A percentile compares a stretch with the other conserved stretches of the same genome.
phyloP scores from a whole-genome alignment of 2,329 filamentous ascomycete genomes.

The Neurospora sp. region DNA sequence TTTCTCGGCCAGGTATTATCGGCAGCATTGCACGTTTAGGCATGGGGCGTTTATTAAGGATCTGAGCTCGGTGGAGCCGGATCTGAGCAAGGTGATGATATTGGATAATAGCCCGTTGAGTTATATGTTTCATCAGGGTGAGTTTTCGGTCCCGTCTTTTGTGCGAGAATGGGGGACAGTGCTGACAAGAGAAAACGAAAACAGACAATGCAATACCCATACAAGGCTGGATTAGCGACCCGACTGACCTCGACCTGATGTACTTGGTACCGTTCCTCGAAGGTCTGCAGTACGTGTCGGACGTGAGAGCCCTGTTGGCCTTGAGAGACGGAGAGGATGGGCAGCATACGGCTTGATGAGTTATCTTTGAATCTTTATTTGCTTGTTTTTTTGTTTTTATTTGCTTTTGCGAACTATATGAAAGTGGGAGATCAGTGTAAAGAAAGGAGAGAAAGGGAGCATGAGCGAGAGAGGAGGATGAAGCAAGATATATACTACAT shows the following conservation, averaged over 20 bases:
- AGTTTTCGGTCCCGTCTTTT: conserved; percentile 18
- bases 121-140: conserved; percentile 98
- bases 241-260: conserved; percentile 89
- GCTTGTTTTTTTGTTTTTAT: not conserved
- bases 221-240: conserved; percentile 98
- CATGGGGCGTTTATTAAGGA: conserved; percentile 99
- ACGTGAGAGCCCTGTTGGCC: conserved; percentile 83
- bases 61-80: conserved; percentile 87
- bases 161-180: not conserved
- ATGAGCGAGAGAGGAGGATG: not conserved
- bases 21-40: conserved; percentile 92
- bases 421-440: not conserved
- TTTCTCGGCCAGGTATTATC: conserved; percentile 87
- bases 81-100: conserved; percentile 97
- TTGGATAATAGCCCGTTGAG: conserved; percentile 96
- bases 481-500: not conserved
- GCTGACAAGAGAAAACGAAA: conserved; percentile 29
- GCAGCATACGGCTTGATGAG: conserved; percentile 41
- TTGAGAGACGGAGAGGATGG: conserved; percentile 77
- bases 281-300: conserved; percentile 90
- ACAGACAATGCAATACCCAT: conserved; percentile 97
- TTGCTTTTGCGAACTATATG: not conserved
- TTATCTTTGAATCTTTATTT: not conserved
- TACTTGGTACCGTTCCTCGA: conserved; percentile 89
- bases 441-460: not conserved